Percentiles rank a stretch among this genome's conserved stretches.
Conservation (phyloP, 306 rosid genomes). For the Prosopis cineraria region DNA sequence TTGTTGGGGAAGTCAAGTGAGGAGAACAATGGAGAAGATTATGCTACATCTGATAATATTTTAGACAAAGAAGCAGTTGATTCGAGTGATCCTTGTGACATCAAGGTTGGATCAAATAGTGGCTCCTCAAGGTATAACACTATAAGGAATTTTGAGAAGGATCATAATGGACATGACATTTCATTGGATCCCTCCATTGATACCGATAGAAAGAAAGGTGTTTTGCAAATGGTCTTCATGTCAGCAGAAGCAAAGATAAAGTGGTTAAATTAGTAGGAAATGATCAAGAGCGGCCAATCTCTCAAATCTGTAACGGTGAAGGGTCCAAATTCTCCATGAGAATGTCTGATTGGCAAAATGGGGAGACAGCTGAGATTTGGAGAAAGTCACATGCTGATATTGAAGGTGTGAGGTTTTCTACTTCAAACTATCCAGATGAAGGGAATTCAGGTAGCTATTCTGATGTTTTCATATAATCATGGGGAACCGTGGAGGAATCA, state of each 20-base stretch:
- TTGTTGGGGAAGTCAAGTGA: constrained; percentile 67
- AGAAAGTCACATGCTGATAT: constrained; percentile 50
- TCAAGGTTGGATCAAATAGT: constrained; percentile 46
- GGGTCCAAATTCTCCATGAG: constrained; percentile 45
- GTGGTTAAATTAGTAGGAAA: constrained; percentile 44
- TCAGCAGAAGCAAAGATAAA: not conserved
- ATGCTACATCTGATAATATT: constrained; percentile 51
- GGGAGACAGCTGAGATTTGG: constrained; percentile 46
- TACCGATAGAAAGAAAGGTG: constrained; percentile 40
- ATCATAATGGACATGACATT: constrained; percentile 28
- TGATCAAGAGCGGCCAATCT: constrained; percentile 47
- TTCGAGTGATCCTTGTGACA: constrained; percentile 51
- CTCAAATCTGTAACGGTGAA: constrained; percentile 32
- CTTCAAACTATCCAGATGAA: constrained; percentile 56
- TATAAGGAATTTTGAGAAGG: constrained; percentile 46
- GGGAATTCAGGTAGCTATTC: constrained; percentile 62
- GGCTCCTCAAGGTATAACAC: constrained; percentile 44
- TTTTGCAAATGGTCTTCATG: not conserved
- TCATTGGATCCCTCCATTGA: constrained; percentile 35
- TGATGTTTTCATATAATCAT: constrained; percentile 41
- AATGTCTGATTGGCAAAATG: constrained; percentile 53
- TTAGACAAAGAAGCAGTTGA: constrained; percentile 52
- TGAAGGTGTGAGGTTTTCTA: constrained; percentile 68
- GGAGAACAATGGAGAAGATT: constrained; percentile 55
- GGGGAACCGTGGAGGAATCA: constrained; percentile 47